phyloP scores from a whole-genome alignment of 176 grass and related monocot genomes.

The Bonia amplexicaulis region DNA sequence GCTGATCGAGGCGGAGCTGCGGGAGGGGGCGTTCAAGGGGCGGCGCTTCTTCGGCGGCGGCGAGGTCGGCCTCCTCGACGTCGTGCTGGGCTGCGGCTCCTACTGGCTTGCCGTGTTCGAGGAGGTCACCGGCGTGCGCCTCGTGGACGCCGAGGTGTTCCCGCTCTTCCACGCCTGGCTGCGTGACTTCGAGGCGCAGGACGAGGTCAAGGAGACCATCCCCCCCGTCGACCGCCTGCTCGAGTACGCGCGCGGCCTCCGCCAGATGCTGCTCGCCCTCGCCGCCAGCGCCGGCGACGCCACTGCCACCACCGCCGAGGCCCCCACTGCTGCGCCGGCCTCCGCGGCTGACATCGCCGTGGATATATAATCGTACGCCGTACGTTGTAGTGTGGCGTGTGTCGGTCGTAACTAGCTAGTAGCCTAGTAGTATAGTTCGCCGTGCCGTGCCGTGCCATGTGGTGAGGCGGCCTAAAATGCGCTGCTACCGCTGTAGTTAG shows the following conservation, averaged over 20 bases:
- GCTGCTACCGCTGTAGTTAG: neutral
- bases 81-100: constrained; percentile 75
- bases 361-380: constrained; percentile 36
- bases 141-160: constrained; percentile 68
- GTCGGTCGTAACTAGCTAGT: neutral
- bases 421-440: neutral
- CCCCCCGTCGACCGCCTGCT: constrained; percentile 71
- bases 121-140: constrained; percentile 65
- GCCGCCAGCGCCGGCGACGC: neutral
- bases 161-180: constrained; percentile 76
- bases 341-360: constrained; percentile 53
- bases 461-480: constrained; percentile 3
- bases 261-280: constrained; percentile 66
- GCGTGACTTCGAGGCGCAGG: constrained; percentile 62
- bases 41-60: constrained; percentile 79
- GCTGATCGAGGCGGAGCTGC: constrained; percentile 65
- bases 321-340: neutral
- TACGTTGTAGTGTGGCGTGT: neutral
- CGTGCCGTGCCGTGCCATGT: constrained; percentile 22
- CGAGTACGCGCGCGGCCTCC: constrained; percentile 67
- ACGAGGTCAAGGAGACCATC: constrained; percentile 69
- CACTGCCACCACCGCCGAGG: neutral
- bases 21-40: constrained; percentile 62
- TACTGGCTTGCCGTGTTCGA: constrained; percentile 92
- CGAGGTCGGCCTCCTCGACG: constrained; percentile 58